These are phyloP conservation scores for Acanthamoeba divionensis DNA, from an alignment of 208 protist genomes.

Conservation along the genomic window DNA sequence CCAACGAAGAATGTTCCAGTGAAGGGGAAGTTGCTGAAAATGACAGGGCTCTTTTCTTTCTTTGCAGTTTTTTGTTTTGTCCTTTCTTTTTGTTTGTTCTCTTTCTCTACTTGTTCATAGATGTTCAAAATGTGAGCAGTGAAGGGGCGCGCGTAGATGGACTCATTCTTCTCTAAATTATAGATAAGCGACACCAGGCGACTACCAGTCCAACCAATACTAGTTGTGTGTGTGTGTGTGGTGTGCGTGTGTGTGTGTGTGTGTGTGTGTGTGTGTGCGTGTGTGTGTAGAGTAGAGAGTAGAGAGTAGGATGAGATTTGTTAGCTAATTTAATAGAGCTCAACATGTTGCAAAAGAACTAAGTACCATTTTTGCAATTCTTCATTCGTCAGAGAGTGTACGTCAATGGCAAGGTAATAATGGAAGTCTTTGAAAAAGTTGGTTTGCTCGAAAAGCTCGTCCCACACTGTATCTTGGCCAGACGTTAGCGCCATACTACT, in stretches of 20 bases:
- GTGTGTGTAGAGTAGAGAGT: too few species aligned
- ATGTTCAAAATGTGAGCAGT: neutral
- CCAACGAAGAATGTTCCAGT: neutral
- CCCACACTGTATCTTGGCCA: too few species aligned
- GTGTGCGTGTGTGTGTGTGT: too few species aligned
- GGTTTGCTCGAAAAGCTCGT: neutral
- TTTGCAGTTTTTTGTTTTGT: neutral
- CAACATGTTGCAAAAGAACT: too few species aligned
- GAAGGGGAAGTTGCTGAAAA: constrained; percentile 29
- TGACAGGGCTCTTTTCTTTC: neutral
- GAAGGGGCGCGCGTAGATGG: constrained; percentile 26
- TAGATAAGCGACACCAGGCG: neutral
- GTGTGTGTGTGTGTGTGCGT: too few species aligned
- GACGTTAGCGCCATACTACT: too few species aligned
- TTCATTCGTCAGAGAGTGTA: neutral
- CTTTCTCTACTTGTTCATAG: neutral
- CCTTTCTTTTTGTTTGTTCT: neutral
- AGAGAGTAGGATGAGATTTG: too few species aligned
- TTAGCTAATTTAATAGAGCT: too few species aligned
- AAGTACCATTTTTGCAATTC: neutral
- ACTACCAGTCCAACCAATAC: neutral
- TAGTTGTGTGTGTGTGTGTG: too few species aligned
- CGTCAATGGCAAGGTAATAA: constrained; percentile 7
- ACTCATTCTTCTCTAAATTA: constrained; percentile 16
- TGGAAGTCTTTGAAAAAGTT: constrained; percentile 49